These are phyloP conservation scores for Lanmaoa pseudosensibilis DNA, from an alignment of 768 basidiomycete species.

Conservation along the genomic window DNA sequence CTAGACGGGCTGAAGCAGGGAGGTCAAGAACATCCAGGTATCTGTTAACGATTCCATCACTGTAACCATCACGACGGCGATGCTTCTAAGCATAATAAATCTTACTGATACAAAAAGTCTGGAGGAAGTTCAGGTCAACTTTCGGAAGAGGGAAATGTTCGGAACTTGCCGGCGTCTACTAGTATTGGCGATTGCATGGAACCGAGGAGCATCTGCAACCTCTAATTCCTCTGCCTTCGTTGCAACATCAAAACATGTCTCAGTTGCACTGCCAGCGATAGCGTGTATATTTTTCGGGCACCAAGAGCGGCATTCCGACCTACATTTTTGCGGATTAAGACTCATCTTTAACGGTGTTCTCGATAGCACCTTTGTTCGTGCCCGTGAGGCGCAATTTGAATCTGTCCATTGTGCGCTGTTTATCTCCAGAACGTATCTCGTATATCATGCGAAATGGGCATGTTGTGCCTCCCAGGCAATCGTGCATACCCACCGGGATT, in stretches of 20 bases:
- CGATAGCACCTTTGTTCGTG: conserved; percentile 9
- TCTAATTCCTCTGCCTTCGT: conserved; percentile 21
- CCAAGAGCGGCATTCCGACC: conserved; percentile 15
- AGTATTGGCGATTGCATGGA: conserved; percentile 12
- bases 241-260: conserved; percentile 24
- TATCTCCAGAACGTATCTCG: conserved; percentile 20
- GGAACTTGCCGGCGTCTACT: conserved; percentile 25
- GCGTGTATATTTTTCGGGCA: background rate
- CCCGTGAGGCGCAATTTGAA: conserved; percentile 16
- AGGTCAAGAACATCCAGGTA: conserved; percentile 5
- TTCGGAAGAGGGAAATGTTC: conserved; percentile 15
- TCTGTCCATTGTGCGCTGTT: conserved; percentile 18
- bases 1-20: background rate
- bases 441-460: conserved; percentile 3
- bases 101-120: conserved; percentile 25
- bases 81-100: conserved; percentile 30
- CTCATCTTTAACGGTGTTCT: conserved; percentile 14
- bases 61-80: conserved; percentile 30
- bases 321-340: conserved; percentile 7
- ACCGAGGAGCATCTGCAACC: conserved; percentile 19
- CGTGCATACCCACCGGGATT: conserved; percentile 1
- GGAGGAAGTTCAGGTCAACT: conserved; percentile 20
- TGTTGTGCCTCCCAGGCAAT: conserved; percentile 6
- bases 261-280: conserved; percentile 1
- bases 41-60: conserved; percentile 13